phyloP scores from a whole-genome alignment of 2,329 filamentous ascomycete genomes.

The Curvularia verruculosa region DNA sequence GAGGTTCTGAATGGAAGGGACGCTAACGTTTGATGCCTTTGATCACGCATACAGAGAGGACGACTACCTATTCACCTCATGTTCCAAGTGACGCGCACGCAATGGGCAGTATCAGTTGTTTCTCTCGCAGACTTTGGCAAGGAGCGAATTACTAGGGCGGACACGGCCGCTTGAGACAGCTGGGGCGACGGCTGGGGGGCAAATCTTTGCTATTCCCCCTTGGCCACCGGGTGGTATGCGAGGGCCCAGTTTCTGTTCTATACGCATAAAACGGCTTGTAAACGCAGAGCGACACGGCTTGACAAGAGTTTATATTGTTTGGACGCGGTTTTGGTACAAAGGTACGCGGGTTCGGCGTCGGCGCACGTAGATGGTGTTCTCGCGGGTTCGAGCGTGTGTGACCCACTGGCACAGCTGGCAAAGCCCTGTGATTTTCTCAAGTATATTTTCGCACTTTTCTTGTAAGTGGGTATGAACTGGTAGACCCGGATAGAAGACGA shows the following conservation, averaged over 20 bases:
- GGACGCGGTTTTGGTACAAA: constrained; percentile 27
- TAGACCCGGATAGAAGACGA: neutral
- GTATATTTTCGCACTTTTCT: neutral
- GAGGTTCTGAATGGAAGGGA: constrained; percentile 19
- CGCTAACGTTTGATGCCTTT: constrained; percentile 25
- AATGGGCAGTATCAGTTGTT: constrained; percentile 1
- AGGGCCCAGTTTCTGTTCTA: constrained; percentile 17
- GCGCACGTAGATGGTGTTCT: constrained; percentile 14
- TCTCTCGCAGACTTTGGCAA: neutral
- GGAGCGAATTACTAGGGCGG: constrained; percentile 6
- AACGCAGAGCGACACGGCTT: constrained; percentile 15
- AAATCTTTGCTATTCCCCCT: constrained; percentile 19
- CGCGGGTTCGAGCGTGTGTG: constrained; percentile 6
- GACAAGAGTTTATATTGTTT: constrained; percentile 4
- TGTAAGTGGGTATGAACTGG: constrained; percentile 4
- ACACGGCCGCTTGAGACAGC: constrained; percentile 2
- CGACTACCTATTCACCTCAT: constrained; percentile 35
- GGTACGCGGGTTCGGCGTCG: constrained; percentile 17
- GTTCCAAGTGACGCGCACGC: constrained; percentile 22
- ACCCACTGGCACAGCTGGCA: constrained; percentile 2
- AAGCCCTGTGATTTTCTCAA: neutral
- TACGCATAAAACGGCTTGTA: constrained; percentile 18
- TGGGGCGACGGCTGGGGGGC: constrained; percentile 11
- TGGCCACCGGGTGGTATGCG: constrained; percentile 7
- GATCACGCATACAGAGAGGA: constrained; percentile 27